Evolutionary conservation across 371 early-diverging fungal species (phyloP), one percentile per base, ranked within the genome.

Genomic region (Saksenaea oblongispora): DNA sequence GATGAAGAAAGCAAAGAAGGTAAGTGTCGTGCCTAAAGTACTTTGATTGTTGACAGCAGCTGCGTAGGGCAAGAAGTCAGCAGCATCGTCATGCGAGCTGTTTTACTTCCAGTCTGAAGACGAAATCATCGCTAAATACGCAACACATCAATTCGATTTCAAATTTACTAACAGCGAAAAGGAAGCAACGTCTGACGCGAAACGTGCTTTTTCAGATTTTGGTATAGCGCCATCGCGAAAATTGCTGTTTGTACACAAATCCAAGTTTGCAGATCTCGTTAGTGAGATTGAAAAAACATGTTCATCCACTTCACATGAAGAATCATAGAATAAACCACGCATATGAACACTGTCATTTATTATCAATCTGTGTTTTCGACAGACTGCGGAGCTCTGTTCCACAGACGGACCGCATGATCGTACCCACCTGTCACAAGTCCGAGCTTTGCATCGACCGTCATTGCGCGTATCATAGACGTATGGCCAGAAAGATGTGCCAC

Each of bases 91-190:
- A 1, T 55, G 42, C 15, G 70, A 77, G 34, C 76, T 85, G 0
- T 91, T 91, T 71, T 93, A 91, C 68, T 88, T 92, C 67, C 95
- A 96, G 69, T 84, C 92, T 0, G 98, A 98, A 69, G 98, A 98
- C 69, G 96, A 95, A 69, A 86, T 96, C 57, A 84, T 96, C 51
- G 87, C 67, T 17, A 71, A 69, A 58, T 74, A 78, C 37, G 73
- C 80, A 26, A 60, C 63, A 15, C 63, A 75, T 54, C 71, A 71
- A 44, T 78, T 73, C 24, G 94, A 95, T 66, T 95, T 83, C 71
- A 87, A 88, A 68, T 82, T 90, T 53, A 83, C 90, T 7, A 78
- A 82, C 56, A 79, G 73, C 27, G 77, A 82, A 34, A 76, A 79
- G 54, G 84, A 87, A 60, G 70, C 85, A 5, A 84, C 84, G 14